Evolutionary conservation across 2,329 filamentous ascomycete species (phyloP), one percentile per base, ranked within the genome.

Genomic region (Periglandula ipomoeae): DNA sequence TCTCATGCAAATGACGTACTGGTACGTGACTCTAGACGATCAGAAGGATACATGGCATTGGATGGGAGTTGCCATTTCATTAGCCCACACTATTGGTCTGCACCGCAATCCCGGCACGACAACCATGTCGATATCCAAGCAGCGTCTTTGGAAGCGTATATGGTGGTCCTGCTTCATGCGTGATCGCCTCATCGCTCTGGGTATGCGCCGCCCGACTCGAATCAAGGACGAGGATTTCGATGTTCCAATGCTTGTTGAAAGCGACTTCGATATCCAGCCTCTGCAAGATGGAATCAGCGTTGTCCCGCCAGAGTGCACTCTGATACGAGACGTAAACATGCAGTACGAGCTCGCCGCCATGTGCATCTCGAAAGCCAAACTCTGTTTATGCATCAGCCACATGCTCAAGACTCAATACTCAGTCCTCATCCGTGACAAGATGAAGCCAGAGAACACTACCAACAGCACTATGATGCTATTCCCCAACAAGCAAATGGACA

Each of bases 111-210:
- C 89, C 2, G 72, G 70, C 19, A 85, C 83, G 50, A 89, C 87
- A 8, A 83, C 79, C 57, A 88, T 95, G 78, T 78, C 85, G 35
- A 67, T 71, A 3, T 75, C 79, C 47, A 85, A 87, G 59, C 86
- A 89, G 61, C 87, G 82, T 59, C 71, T 96, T 45, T 95, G 90
- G 87, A 95, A 95, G 70, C 79, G 90, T 47, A 93, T 96, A 57
- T 97, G 91, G 91, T 97, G 91, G 91, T 95, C 87, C 27, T 94
- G 88, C 54, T 95, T 95, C 61, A 95, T 95, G 81, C 84, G 90
- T 48, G 91, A 97, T 66, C 85, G 90, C 44, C 76, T 96, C 38
- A 89, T 96, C 54, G 91, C 91, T 2, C 72, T 97, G 11, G 91
- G 91, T 49, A 96, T 96, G 90, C 81, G 91, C 49, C 81, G 91